These are phyloP conservation scores for Colletotrichum sp. DNA, from an alignment of 2,329 filamentous ascomycete genomes.

Conservation along the genomic window DNA sequence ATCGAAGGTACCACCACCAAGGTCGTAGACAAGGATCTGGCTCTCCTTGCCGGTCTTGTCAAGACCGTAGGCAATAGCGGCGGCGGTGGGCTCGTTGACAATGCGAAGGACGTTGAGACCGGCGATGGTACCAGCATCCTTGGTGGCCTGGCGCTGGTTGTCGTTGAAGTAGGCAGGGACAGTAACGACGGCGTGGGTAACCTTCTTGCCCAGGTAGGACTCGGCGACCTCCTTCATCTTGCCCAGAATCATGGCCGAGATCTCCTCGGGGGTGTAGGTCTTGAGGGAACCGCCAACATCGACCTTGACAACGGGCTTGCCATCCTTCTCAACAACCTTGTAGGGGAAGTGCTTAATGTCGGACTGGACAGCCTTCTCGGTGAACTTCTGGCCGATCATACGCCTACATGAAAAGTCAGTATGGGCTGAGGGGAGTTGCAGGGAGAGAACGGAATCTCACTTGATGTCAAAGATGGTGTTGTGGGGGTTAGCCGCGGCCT, in stretches of 20 bases:
- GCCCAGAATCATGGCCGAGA: constrained; percentile 80
- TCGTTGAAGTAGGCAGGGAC: constrained; percentile 99
- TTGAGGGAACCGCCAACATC: constrained; percentile 68
- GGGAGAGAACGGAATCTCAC: too few species aligned
- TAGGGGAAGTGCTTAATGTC: constrained; percentile 99
- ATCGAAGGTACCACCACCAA: constrained; percentile 94
- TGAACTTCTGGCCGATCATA: constrained; percentile 83
- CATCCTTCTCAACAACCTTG: constrained; percentile 87
- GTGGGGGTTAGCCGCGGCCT: constrained; percentile 79
- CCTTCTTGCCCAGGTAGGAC: constrained; percentile 79
- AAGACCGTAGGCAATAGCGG: constrained; percentile 92
- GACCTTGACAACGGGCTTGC: constrained; percentile 85
- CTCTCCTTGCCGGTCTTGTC: constrained; percentile 85
- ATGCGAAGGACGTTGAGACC: constrained; percentile 95
- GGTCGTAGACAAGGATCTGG: constrained; percentile 92
- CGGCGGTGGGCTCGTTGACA: constrained; percentile 95
- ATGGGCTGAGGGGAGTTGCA: too few species aligned
- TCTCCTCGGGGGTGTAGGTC: constrained; percentile 80
- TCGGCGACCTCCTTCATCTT: constrained; percentile 88
- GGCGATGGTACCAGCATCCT: constrained; percentile 91
- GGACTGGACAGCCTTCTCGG: constrained; percentile 84
- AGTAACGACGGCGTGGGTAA: constrained; percentile 88
- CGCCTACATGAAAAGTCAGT: too few species aligned
- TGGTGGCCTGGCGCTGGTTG: constrained; percentile 95
- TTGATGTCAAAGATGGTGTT: constrained; percentile 84